Conservation (phyloP, 1,284 basidiomycete species). For the Rhodotorula sp. region DNA sequence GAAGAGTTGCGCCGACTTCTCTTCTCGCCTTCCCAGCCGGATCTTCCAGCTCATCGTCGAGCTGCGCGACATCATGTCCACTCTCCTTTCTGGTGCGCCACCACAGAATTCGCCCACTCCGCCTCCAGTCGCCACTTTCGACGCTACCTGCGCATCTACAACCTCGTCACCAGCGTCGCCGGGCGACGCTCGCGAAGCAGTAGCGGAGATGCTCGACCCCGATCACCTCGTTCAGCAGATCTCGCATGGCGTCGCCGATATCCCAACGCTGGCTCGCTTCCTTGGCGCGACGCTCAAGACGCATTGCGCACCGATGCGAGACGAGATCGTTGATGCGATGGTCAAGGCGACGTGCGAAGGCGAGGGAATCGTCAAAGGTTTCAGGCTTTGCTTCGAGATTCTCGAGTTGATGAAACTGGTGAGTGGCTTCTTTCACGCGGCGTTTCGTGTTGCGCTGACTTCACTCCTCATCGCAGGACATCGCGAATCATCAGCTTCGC, state of each 20-base stretch:
- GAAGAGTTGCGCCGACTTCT: constrained; percentile 42
- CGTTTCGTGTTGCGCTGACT: not conserved
- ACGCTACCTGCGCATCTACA: constrained; percentile 51
- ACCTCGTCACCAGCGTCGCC: constrained; percentile 57
- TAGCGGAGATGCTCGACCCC: constrained; percentile 53
- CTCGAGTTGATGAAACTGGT: constrained; percentile 93
- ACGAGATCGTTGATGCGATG: constrained; percentile 79
- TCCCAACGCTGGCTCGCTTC: constrained; percentile 71
- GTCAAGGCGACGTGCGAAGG: constrained; percentile 56
- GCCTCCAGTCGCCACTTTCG: constrained; percentile 54
- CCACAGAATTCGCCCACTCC: not conserved
- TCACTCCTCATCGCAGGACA: constrained; percentile 63
- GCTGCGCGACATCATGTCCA: constrained; percentile 75
- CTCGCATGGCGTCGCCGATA: constrained; percentile 73
- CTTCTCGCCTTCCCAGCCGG: constrained; percentile 63
- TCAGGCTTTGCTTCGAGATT: constrained; percentile 84
- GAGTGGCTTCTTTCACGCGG: constrained; percentile 48
- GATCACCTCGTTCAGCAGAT: constrained; percentile 76
- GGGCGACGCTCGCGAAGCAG: constrained; percentile 59
- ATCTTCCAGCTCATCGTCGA: constrained; percentile 71
- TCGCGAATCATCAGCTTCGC: constrained; percentile 91
- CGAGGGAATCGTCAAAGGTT: constrained; percentile 67
- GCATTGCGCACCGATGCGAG: constrained; percentile 90
- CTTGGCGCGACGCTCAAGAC: constrained; percentile 80
- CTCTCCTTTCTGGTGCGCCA: constrained; percentile 62